Conservation (phyloP, 768 basidiomycete genomes). For the Tephrocybe sp. region DNA sequence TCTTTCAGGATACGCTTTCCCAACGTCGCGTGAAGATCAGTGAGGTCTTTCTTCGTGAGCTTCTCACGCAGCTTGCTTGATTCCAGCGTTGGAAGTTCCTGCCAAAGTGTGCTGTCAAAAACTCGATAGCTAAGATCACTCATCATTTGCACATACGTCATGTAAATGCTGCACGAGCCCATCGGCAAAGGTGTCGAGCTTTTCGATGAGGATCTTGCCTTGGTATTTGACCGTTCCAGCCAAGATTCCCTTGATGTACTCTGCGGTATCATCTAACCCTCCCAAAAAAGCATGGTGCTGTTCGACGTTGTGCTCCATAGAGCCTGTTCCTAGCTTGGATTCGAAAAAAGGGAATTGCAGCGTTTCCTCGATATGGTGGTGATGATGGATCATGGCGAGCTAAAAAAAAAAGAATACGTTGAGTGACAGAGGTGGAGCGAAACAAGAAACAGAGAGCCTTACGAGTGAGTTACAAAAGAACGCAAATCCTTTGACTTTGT, state of each 20-base stretch:
- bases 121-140: background rate
- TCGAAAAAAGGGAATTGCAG: constrained; percentile 25
- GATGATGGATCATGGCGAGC: constrained; percentile 27
- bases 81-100: constrained; percentile 29
- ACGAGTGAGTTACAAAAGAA: constrained; percentile 27
- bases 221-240: constrained; percentile 59
- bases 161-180: constrained; percentile 25
- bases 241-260: constrained; percentile 53
- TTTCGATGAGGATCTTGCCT: constrained; percentile 18
- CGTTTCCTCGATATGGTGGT: constrained; percentile 30
- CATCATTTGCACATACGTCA: background rate
- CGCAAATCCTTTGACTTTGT: constrained; percentile 26
- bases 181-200: constrained; percentile 27
- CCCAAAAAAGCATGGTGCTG: constrained; percentile 27
- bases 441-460: no score
- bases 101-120: background rate
- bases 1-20: constrained; percentile 20
- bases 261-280: constrained; percentile 21
- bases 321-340: constrained; percentile 23
- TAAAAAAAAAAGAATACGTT: background rate
- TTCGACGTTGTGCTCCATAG: constrained; percentile 24
- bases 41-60: constrained; percentile 25
- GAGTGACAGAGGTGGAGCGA: background rate
- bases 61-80: constrained; percentile 22
- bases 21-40: constrained; percentile 19